phyloP scores from a whole-genome alignment of 805 yeast species.

The Candida saitoana region DNA sequence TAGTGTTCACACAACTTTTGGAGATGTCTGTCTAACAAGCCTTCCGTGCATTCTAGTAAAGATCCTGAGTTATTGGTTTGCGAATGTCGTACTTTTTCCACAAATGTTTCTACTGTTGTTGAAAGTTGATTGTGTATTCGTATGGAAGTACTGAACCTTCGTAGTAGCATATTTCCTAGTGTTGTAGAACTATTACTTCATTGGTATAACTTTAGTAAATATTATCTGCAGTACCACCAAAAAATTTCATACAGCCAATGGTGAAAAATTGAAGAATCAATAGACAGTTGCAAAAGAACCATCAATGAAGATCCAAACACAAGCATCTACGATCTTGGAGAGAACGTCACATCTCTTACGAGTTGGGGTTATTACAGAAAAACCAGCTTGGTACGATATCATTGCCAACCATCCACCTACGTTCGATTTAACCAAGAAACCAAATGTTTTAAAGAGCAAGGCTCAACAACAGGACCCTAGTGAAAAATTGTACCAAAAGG shows the following conservation, averaged over 20 bases:
- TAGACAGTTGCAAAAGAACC: conserved; percentile 3
- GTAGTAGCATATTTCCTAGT: conserved; percentile 2
- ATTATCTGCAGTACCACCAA: conserved; percentile 3
- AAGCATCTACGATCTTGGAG: conserved; percentile 73
- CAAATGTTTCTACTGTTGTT: not conserved
- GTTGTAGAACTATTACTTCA: no score
- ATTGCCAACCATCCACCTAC: conserved; percentile 82
- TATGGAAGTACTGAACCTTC: conserved; percentile 1
- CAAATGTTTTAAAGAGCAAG: conserved; percentile 26
- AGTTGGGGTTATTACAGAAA: conserved; percentile 61
- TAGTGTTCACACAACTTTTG: not conserved
- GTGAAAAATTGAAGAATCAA: not conserved
- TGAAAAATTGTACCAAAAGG: not conserved
- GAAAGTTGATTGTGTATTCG: not conserved
- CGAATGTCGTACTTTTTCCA: conserved; percentile 3
- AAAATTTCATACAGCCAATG: not conserved
- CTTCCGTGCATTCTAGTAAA: conserved; percentile 10
- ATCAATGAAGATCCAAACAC: conserved; percentile 57
- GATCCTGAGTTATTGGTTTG: conserved; percentile 8
- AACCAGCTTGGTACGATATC: conserved; percentile 89
- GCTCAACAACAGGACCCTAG: conserved; percentile 28
- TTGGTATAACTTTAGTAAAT: no score
- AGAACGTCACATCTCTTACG: conserved; percentile 73
- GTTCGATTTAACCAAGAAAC: conserved; percentile 50
- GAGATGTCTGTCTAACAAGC: conserved; percentile 11